Conservation (phyloP, 164 flowering plant genomes). For the Umbellularia californica region DNA sequence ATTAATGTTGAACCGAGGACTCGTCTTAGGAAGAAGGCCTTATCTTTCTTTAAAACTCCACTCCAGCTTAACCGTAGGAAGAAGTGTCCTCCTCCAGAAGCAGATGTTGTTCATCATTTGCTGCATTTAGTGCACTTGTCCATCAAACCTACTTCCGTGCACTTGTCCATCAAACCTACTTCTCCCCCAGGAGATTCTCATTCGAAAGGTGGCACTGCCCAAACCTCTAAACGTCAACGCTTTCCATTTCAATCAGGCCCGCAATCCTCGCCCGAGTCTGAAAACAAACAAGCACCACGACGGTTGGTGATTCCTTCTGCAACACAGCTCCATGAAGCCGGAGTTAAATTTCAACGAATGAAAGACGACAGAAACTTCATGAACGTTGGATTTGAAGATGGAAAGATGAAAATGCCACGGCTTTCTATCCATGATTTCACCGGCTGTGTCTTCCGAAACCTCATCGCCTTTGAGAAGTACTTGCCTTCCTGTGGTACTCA, state of each 20-base stretch:
- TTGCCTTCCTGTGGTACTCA: not conserved
- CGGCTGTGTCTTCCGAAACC: slow-evolving; percentile 3
- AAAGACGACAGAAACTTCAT: not conserved
- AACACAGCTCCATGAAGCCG: not conserved
- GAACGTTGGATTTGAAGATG: not conserved
- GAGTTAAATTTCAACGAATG: not conserved
- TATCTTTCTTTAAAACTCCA: not conserved
- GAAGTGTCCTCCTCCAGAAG: not conserved
- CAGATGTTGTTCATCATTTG: not conserved
- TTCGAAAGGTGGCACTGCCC: too few species aligned
- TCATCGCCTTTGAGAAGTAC: slow-evolving; percentile 8
- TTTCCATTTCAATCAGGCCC: too few species aligned
- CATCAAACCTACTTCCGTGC: not conserved
- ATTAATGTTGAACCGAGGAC: too few species aligned
- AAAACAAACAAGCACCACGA: not conserved
- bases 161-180: not conserved
- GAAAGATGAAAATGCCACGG: slow-evolving; percentile 2
- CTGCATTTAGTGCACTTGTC: slow-evolving; percentile 5
- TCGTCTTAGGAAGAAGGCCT: not conserved
- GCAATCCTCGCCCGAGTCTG: too few species aligned
- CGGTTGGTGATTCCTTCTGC: not conserved
- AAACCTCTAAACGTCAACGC: too few species aligned
- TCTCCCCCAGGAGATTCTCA: too few species aligned
- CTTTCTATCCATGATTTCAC: not conserved
- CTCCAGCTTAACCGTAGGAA: not conserved